These are phyloP conservation scores for Dissoconium aciculare DNA, from an alignment of 2,329 filamentous ascomycete genomes.

Conservation along the genomic window DNA sequence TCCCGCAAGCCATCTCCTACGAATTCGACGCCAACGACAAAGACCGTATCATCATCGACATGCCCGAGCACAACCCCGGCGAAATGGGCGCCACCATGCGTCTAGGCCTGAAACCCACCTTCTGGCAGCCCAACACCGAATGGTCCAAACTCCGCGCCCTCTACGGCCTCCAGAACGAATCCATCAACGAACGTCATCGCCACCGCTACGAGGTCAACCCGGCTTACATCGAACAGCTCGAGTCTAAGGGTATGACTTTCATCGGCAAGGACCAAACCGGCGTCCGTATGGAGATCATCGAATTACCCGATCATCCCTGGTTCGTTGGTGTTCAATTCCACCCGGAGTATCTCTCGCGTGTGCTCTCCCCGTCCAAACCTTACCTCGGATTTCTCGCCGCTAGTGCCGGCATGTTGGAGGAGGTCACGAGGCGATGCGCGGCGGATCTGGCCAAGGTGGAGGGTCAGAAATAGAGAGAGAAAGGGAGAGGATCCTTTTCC, in stretches of 20 bases:
- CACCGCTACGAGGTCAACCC: constrained; percentile 90
- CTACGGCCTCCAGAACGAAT: constrained; percentile 42
- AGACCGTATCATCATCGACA: constrained; percentile 67
- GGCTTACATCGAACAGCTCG: constrained; percentile 52
- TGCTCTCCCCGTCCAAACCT: constrained; percentile 57
- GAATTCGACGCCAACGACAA: constrained; percentile 46
- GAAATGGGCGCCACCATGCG: constrained; percentile 79
- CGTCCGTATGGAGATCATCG: constrained; percentile 68
- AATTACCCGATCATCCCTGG: constrained; percentile 70
- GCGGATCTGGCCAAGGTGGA: too few species aligned
- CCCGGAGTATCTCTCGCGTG: constrained; percentile 68
- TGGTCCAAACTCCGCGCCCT: constrained; percentile 65
- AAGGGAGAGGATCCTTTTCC: too few species aligned
- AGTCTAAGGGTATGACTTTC: constrained; percentile 56
- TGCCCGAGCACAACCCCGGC: constrained; percentile 73
- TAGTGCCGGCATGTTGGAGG: constrained; percentile 49
- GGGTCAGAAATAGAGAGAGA: too few species aligned
- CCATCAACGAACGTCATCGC: constrained; percentile 57
- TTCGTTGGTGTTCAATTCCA: constrained; percentile 81
- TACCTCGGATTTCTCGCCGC: constrained; percentile 79
- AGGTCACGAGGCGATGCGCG: constrained; percentile 24
- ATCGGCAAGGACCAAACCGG: constrained; percentile 67
- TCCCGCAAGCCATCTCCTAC: constrained; percentile 38
- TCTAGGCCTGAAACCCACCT: constrained; percentile 56
- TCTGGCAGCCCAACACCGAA: constrained; percentile 61